Evolutionary conservation across 2,329 filamentous ascomycete species (phyloP).

Genomic region (Trichoderma aggressivum): DNA sequence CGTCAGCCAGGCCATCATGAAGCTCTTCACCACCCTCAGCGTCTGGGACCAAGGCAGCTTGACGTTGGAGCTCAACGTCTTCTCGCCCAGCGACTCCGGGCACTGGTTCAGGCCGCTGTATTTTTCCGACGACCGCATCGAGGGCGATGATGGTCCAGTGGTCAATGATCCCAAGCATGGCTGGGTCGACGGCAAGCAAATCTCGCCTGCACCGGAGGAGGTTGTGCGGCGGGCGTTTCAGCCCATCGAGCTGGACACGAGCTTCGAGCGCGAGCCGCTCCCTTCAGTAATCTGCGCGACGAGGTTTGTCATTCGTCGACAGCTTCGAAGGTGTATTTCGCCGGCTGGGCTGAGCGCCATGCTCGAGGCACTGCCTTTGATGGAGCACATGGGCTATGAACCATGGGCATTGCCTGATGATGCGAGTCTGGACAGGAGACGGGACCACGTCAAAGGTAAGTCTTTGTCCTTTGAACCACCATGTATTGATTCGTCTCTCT

Average conservation of each 20-base stretch:
- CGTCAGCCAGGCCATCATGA: slow-evolving; percentile 25
- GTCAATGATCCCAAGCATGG: slow-evolving; percentile 31
- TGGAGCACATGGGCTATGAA: slow-evolving; percentile 33
- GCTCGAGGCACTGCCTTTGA: slow-evolving; percentile 24
- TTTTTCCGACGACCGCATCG: slow-evolving; percentile 25
- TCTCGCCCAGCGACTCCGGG: slow-evolving; percentile 34
- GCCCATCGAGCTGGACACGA: slow-evolving; percentile 12
- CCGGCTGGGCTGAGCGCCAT: slow-evolving; percentile 20
- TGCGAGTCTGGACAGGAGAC: neutral
- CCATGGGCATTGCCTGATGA: slow-evolving; percentile 30
- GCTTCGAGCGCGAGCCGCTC: neutral
- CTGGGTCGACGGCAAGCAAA: slow-evolving; percentile 29
- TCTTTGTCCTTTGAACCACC: neutral
- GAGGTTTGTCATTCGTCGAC: slow-evolving; percentile 32
- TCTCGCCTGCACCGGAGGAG: slow-evolving; percentile 23
- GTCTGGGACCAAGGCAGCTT: slow-evolving; percentile 29
- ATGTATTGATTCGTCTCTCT: neutral
- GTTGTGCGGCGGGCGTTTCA: slow-evolving; percentile 28
- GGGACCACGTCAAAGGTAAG: neutral
- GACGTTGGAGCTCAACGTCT: slow-evolving; percentile 33
- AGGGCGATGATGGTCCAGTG: neutral
- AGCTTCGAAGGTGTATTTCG: slow-evolving; percentile 30
- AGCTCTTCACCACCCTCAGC: slow-evolving; percentile 31
- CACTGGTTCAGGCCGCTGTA: slow-evolving; percentile 33
- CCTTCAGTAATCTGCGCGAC: slow-evolving; percentile 30